Evolutionary conservation across 2,329 filamentous ascomycete species (phyloP).

Genomic region (Zymoseptoria crescenta): DNA sequence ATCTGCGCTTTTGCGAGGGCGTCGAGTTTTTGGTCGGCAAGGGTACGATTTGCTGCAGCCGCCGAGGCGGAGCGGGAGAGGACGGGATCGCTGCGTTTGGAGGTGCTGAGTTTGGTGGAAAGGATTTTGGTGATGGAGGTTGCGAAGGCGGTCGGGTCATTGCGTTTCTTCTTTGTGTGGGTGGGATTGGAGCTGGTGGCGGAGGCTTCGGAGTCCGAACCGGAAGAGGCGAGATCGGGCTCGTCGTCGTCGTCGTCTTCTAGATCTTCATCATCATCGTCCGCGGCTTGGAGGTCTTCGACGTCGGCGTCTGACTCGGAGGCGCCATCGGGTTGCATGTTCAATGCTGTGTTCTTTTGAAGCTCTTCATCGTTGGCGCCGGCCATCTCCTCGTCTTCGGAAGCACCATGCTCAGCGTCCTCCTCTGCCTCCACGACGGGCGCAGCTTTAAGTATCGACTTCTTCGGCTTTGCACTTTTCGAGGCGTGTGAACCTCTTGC

Average conservation of each 20-base stretch:
- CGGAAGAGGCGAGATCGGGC: constrained; percentile 27
- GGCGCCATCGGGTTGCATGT: constrained; percentile 13
- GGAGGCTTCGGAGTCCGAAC: constrained; percentile 29
- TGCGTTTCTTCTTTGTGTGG: constrained; percentile 64
- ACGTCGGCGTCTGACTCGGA: constrained; percentile 10
- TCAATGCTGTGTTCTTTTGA: constrained; percentile 14
- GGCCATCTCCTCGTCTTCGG: constrained; percentile 8
- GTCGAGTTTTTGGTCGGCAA: constrained; percentile 71
- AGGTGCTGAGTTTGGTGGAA: constrained; percentile 73
- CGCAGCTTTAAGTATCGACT: constrained; percentile 6
- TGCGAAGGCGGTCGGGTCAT: constrained; percentile 85
- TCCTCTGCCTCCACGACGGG: constrained; percentile 6
- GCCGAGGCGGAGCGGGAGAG: constrained; percentile 73
- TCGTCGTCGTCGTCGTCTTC: constrained; percentile 35
- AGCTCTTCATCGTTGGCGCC: constrained; percentile 11
- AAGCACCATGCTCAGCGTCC: not conserved
- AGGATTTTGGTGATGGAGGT: constrained; percentile 92
- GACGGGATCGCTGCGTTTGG: constrained; percentile 82
- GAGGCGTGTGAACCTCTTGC: constrained; percentile 2
- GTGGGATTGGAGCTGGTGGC: constrained; percentile 22
- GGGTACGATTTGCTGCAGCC: constrained; percentile 61
- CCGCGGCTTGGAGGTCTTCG: constrained; percentile 32
- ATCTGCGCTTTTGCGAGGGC: constrained; percentile 71
- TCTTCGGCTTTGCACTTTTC: constrained; percentile 14
- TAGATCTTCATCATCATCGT: constrained; percentile 34